phyloP scores from a whole-genome alignment of 176 grass and related monocot species.

The Ananas comosus region DNA sequence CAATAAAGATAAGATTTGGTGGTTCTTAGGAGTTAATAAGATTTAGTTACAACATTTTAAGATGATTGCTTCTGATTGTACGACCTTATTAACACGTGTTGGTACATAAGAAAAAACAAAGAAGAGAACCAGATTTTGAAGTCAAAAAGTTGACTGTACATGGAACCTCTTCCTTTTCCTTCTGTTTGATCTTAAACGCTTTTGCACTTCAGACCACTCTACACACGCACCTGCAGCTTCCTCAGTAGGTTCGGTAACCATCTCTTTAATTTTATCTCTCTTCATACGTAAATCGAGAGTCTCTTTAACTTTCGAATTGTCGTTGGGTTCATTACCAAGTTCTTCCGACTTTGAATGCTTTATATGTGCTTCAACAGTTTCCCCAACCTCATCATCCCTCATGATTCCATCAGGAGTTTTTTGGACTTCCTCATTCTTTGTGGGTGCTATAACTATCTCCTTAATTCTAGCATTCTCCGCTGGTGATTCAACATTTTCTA shows the following conservation, averaged over 20 bases:
- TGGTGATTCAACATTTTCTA: no score
- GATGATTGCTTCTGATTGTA: conserved; percentile 16
- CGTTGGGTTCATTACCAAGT: neutral
- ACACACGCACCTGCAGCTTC: neutral
- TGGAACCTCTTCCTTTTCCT: neutral
- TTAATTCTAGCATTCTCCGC: no score
- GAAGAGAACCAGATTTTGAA: neutral
- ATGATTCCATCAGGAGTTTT: neutral
- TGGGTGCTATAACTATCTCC: no score
- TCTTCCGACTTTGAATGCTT: neutral
- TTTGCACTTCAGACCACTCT: neutral
- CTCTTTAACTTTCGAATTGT: neutral
- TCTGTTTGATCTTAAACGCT: neutral
- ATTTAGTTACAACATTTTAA: neutral
- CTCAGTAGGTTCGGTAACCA: neutral
- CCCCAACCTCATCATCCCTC: neutral
- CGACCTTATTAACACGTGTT: neutral
- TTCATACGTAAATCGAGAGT: neutral
- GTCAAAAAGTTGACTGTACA: conserved; percentile 14
- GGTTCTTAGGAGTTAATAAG: no score
- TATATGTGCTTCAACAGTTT: neutral
- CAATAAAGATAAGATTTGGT: no score
- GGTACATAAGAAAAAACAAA: neutral
- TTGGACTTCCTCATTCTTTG: no score
- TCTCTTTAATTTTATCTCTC: neutral